phyloP scores from a whole-genome alignment of 306 rosid species.

The Castanospermum australe region DNA sequence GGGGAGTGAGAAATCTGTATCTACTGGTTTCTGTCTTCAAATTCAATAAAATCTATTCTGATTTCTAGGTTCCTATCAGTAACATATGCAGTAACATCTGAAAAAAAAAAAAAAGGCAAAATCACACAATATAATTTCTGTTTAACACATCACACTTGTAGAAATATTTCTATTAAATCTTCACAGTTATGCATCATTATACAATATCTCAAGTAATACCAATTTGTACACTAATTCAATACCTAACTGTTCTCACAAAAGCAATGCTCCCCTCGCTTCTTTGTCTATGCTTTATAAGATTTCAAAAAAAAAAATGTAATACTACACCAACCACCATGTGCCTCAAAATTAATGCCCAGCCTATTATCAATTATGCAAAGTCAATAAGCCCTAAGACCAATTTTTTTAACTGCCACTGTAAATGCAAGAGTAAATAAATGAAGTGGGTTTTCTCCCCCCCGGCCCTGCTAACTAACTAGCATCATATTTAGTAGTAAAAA shows the following conservation, averaged over 20 bases:
- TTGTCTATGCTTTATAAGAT: neutral
- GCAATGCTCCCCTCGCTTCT: neutral
- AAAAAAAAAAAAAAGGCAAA: too few relatives aligned
- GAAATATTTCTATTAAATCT: too few relatives aligned
- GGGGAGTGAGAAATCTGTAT: too few relatives aligned
- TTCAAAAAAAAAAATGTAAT: constrained; percentile 14
- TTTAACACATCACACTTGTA: too few relatives aligned
- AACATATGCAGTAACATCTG: too few relatives aligned
- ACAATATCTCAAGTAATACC: too few relatives aligned
- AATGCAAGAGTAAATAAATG: neutral
- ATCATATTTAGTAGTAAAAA: neutral
- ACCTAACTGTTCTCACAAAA: neutral
- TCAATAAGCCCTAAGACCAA: neutral
- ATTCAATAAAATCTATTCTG: too few relatives aligned
- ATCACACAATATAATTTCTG: too few relatives aligned
- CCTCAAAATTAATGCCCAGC: neutral
- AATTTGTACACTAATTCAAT: too few relatives aligned
- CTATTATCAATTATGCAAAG: neutral
- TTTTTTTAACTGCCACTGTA: neutral
- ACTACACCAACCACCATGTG: neutral
- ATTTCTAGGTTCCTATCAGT: too few relatives aligned
- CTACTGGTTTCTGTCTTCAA: too few relatives aligned
- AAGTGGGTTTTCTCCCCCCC: neutral
- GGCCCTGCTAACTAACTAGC: constrained; percentile 4
- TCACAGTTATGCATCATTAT: too few relatives aligned